These are phyloP conservation scores for sorghum (Sorghum bicolor) DNA, from an alignment of 176 grass and related monocot species.

Conservation along the genomic window Sorghum_bicolor_NCBIv3 NC_012875.2:43675001-43675500, in stretches of 20 bases:
- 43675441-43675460: background rate
- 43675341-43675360: constrained; percentile 77
- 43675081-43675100: constrained; percentile 33
- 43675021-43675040: constrained; percentile 50
- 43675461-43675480: constrained; percentile 19
- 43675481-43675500: constrained; percentile 11
- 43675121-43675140: constrained; percentile 79
- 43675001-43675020: constrained; percentile 65
- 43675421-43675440: constrained; percentile 16
- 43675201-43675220: constrained; percentile 88
- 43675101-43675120: constrained; percentile 5
- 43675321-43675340: constrained; percentile 82
- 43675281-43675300: constrained; percentile 16
- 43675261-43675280: constrained; percentile 10
- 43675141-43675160: constrained; percentile 91
- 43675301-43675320: constrained; percentile 61
- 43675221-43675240: constrained; percentile 25
- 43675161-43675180: constrained; percentile 89
- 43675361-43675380: constrained; percentile 81
- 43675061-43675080: constrained; percentile 37
- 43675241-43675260: constrained; percentile 22
- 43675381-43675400: constrained; percentile 66
- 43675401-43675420: constrained; percentile 3
- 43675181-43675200: constrained; percentile 99
- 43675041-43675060: constrained; percentile 55